Base-by-base conservation (phyloP, 352 stramenopile genomes). In the Globisporangium cystogenes region DNA sequence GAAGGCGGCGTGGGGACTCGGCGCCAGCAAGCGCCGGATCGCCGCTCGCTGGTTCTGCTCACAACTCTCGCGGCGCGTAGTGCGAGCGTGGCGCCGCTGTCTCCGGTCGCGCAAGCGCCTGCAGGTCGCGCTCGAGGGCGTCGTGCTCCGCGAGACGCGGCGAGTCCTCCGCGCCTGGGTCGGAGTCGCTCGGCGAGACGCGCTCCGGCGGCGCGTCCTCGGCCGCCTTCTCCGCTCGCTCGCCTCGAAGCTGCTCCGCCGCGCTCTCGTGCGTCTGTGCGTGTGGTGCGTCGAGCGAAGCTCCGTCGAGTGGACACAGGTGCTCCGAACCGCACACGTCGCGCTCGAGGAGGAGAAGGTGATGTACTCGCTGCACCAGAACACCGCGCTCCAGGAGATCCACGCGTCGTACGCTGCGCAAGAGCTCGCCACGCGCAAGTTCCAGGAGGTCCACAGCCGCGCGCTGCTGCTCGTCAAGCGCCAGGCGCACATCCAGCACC, bases 291-390 rank as follows among this genome's bases (percentile, higher is more conserved):
- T 67, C 0, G 59, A 77, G 39, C 60, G 58, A 11, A 57, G 46
- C 39, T 48, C 65, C 21, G 33, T 62, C 7, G 67, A 80, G 26
- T 85, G 74, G 74, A 46, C 61, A 1, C 51, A 68, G 20, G 65
- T 72, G 8, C 65, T 82, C n/a, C 67, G 67, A 37, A 40, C 66
- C 14, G 67, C 74, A 1, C 69, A 71, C 10, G 10, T 43, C 2
- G 69, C 71, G 4, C 63, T 85, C 48, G 67, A 82, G 39, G 74
- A 85, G 51, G 71, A 85, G 58, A 63, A 59, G 23, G 55, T 51
- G 16, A 55, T 73, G 23, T 64, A 72, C 51, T 36, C 61, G 20
- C 44, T 77, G 20, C 61, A 70, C n/a, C 65, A 84, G 31, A 54
- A 63, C 36, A 64, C 65, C 1, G 58, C 53, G 7, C 48, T 71